phyloP scores from a whole-genome alignment of 495 filamentous ascomycete genomes.

The Daldinia loculata region DNA sequence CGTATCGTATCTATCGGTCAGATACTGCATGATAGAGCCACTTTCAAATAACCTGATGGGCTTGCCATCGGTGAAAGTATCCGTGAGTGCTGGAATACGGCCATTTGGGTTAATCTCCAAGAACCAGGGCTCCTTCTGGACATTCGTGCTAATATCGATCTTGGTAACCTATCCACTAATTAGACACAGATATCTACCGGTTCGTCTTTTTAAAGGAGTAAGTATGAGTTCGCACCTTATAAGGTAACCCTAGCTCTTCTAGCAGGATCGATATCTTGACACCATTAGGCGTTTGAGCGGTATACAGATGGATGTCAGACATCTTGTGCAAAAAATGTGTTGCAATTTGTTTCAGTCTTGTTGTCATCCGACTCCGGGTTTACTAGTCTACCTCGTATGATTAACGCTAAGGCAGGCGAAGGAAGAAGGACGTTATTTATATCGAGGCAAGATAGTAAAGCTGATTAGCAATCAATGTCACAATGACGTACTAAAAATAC shows the following conservation, averaged over 20 bases:
- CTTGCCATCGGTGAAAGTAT: conserved; percentile 75
- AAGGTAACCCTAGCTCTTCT: conserved; percentile 83
- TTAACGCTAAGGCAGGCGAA: not conserved
- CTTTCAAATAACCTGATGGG: conserved; percentile 82
- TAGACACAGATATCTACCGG: conserved; percentile 10
- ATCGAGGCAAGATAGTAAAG: not conserved
- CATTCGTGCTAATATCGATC: conserved; percentile 75
- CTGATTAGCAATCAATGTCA: conserved; percentile 37
- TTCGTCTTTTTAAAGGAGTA: not conserved
- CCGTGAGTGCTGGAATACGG: conserved; percentile 91
- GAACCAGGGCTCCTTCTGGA: conserved; percentile 85
- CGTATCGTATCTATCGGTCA: conserved; percentile 53
- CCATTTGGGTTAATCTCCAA: conserved; percentile 94
- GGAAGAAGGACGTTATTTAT: conserved; percentile 4
- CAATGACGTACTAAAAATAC: conserved; percentile 15
- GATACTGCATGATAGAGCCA: conserved; percentile 86
- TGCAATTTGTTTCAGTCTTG: conserved; percentile 34
- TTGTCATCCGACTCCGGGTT: conserved; percentile 26
- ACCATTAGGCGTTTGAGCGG: conserved; percentile 73
- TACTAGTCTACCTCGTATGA: not conserved
- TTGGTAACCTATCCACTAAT: conserved; percentile 58
- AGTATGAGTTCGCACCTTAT: conserved; percentile 52
- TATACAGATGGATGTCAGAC: conserved; percentile 60
- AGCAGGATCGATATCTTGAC: conserved; percentile 87
- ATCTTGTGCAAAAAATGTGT: conserved; percentile 30